Base-by-base conservation (phyloP, 2,329 filamentous ascomycete genomes). In the Scedosporium aurantiacum region DNA sequence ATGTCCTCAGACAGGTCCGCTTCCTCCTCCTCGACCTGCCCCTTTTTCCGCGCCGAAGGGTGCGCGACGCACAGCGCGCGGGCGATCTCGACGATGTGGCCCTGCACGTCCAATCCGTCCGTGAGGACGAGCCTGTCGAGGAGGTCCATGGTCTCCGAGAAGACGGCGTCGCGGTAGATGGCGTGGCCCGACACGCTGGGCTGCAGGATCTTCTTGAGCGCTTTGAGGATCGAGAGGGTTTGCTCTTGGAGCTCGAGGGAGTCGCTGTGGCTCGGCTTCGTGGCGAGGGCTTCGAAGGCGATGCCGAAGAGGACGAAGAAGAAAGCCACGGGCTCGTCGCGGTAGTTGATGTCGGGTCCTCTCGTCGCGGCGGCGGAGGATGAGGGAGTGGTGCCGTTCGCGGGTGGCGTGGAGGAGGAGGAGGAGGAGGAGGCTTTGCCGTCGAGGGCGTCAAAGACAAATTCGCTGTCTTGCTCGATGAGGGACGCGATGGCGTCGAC, bases 251-350 rank as follows among this genome's bases (percentile, higher is more conserved):
- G 85, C 3, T 86, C 86, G 32, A 91, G 79, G 2, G 74, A 76
- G 60, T 75, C 73, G 60, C 65, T 70, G 58, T 75, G 73, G 2
- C 73, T 72, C 4, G 89, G 87, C 56, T 91, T 86, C 5, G 90
- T 91, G 6, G 93, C 93, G 23, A 99, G 82, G 18, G 95, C 93
- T 74, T 99, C 95, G 67, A 99, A 97, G 0, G 93, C 91, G 62
- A 99, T 87, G 10, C 94, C 94, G 68, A 97, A 99, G 0, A 99
- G 82, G 14, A 99, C 93, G 69, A 99, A 99, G 78, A 99, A 99
- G 79, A 99, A 99, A 0, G 94, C 94, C 1, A 97, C 91, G 0
- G 94, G 94, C 71, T 99, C 94, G 69, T 97, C 93, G 57, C 94
- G 89, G 71, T 99, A 99, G 73, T 97, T 97, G 76, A 99, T 97